phyloP scores from a whole-genome alignment of 225 moss, liverwort and hornwort species.

The Pseudisothecium myosuroides region DNA sequence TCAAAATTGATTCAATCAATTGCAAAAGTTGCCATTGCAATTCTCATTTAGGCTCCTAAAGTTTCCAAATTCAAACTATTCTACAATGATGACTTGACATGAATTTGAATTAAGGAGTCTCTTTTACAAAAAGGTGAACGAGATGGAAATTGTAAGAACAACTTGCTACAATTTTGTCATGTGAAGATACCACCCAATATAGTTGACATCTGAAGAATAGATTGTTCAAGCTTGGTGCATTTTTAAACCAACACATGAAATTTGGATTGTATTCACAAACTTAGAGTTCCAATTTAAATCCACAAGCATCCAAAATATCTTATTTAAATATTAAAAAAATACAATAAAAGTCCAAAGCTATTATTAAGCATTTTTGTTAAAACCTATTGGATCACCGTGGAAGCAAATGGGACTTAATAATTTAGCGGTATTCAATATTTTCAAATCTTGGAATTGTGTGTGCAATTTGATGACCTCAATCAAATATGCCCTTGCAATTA shows the following conservation, averaged over 20 bases:
- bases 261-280: rapidly evolving
- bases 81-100: background rate
- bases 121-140: background rate
- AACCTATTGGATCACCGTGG: rapidly evolving
- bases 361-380: background rate
- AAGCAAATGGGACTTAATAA: background rate
- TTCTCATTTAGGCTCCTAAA: background rate
- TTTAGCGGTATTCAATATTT: background rate
- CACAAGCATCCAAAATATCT: rapidly evolving
- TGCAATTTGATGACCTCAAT: background rate
- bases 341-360: background rate
- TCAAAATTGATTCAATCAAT: background rate
- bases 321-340: background rate
- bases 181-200: rapidly evolving
- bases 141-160: background rate
- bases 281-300: background rate
- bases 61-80: background rate
- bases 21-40: background rate
- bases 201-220: background rate
- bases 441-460: rapidly evolving
- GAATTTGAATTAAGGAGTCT: background rate
- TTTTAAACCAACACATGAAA: background rate
- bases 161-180: background rate
- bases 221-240: background rate
- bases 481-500: background rate